Percentiles rank a stretch among this genome's conserved stretches.
These are phyloP conservation scores for Calonectria pauciramosa DNA, from an alignment of 2,329 filamentous ascomycete genomes.

Conservation along the genomic window DNA sequence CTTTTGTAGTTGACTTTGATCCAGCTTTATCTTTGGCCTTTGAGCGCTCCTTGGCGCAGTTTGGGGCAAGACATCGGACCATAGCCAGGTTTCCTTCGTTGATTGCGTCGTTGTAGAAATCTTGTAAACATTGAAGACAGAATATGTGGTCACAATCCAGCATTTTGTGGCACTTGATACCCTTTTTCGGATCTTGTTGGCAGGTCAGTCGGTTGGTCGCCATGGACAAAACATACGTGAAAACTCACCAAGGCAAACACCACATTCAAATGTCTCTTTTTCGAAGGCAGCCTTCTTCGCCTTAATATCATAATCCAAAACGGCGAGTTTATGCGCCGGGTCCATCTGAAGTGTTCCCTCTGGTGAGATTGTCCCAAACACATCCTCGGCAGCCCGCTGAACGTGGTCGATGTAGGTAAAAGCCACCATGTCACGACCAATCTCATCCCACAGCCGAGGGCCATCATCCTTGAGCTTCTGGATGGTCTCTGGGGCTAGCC, in stretches of 20 bases:
- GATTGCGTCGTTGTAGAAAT: constrained; percentile 92
- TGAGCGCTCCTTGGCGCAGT: constrained; percentile 77
- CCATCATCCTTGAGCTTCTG: constrained; percentile 65
- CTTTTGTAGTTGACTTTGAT: constrained; percentile 60
- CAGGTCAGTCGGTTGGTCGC: background rate
- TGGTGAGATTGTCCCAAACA: constrained; percentile 69
- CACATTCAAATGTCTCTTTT: constrained; percentile 87
- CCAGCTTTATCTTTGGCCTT: constrained; percentile 46
- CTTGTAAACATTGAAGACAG: constrained; percentile 86
- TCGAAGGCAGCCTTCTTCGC: constrained; percentile 83
- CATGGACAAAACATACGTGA: background rate
- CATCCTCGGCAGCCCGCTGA: constrained; percentile 69
- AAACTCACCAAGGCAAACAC: constrained; percentile 79
- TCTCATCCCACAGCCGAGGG: constrained; percentile 71
- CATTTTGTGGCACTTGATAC: constrained; percentile 83
- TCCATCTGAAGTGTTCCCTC: constrained; percentile 66
- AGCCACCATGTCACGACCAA: constrained; percentile 70
- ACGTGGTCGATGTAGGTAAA: constrained; percentile 76
- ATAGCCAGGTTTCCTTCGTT: constrained; percentile 83
- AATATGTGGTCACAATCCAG: constrained; percentile 91
- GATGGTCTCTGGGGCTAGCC: constrained; percentile 67
- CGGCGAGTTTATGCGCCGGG: constrained; percentile 73
- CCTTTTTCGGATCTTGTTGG: constrained; percentile 87
- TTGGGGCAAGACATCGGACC: constrained; percentile 84
- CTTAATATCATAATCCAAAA: constrained; percentile 84